These are phyloP conservation scores for Trichoderma harzianum DNA, from an alignment of 2,329 filamentous ascomycete genomes.

Conservation along the genomic window DNA sequence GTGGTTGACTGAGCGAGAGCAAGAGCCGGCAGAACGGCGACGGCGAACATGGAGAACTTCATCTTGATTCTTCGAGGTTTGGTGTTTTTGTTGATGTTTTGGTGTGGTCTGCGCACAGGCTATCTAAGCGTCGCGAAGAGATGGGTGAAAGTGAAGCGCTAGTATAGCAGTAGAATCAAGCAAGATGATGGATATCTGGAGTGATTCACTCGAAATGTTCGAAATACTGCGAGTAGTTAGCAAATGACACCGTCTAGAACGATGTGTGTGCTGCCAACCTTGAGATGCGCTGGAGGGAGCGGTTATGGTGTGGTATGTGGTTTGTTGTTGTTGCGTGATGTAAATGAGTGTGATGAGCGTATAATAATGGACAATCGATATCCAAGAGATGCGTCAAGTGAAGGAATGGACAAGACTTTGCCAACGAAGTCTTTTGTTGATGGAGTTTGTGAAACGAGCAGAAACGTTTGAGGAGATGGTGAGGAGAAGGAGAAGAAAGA, in stretches of 20 bases:
- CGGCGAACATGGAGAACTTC: slow-evolving; percentile 42
- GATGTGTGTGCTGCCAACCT: background rate
- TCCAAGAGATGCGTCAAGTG: background rate
- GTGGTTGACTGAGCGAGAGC: slow-evolving; percentile 43
- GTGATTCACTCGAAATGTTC: background rate
- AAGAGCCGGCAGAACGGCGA: slow-evolving; percentile 52
- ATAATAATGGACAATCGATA: slow-evolving; percentile 17
- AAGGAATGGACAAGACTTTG: slow-evolving; percentile 19
- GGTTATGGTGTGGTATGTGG: background rate
- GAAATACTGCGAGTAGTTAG: background rate
- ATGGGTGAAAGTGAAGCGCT: background rate
- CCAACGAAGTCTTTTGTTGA: slow-evolving; percentile 19
- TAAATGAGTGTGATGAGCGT: slow-evolving; percentile 15
- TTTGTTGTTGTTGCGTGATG: slow-evolving; percentile 12
- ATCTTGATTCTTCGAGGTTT: slow-evolving; percentile 29
- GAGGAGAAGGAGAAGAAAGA: background rate
- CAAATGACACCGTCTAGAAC: background rate
- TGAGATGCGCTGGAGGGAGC: background rate
- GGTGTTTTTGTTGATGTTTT: slow-evolving; percentile 17
- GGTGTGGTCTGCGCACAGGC: slow-evolving; percentile 26
- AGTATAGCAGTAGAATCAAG: background rate
- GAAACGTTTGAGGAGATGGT: slow-evolving; percentile 3
- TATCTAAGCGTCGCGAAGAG: slow-evolving; percentile 19
- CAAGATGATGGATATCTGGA: background rate
- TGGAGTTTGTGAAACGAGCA: slow-evolving; percentile 6